Conservation (phyloP, 148 eudicot genomes). For the Simmondsia chinensis region DNA sequence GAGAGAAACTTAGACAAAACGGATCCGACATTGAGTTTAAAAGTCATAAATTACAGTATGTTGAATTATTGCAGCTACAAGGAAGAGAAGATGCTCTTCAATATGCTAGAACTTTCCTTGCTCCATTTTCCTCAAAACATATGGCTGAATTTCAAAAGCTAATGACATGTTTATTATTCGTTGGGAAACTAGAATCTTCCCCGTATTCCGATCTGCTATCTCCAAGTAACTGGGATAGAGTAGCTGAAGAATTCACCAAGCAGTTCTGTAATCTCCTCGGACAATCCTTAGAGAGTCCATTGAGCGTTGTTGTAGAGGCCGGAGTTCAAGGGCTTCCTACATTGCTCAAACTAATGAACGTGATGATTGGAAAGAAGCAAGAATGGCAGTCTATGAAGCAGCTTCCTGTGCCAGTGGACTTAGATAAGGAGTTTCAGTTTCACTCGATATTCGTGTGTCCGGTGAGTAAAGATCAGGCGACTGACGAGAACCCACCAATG, state of each 20-base stretch:
- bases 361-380: conserved; percentile 65
- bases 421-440: conserved; percentile 67
- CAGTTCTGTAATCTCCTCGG: conserved; percentile 67
- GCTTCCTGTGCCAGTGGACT: conserved; percentile 67
- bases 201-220: conserved; percentile 64
- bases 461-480: conserved; percentile 79
- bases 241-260: conserved; percentile 46
- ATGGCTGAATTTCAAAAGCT: conserved; percentile 61
- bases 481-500: conserved; percentile 94
- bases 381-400: conserved; percentile 92
- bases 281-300: conserved; percentile 59
- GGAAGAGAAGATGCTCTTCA: conserved; percentile 54
- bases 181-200: conserved; percentile 61
- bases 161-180: conserved; percentile 63
- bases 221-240: conserved; percentile 45
- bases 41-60: conserved; percentile 53
- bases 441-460: conserved; percentile 87
- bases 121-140: conserved; percentile 42
- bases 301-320: conserved; percentile 66
- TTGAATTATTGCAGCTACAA: conserved; percentile 54
- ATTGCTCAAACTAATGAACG: conserved; percentile 78
- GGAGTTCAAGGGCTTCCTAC: conserved; percentile 83
- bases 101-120: conserved; percentile 46
- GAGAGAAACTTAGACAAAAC: conserved; percentile 42
- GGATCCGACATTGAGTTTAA: conserved; percentile 71